phyloP scores from a whole-genome alignment of 202 grass and related monocot genomes.

The Tripidium arundinaceum region DNA sequence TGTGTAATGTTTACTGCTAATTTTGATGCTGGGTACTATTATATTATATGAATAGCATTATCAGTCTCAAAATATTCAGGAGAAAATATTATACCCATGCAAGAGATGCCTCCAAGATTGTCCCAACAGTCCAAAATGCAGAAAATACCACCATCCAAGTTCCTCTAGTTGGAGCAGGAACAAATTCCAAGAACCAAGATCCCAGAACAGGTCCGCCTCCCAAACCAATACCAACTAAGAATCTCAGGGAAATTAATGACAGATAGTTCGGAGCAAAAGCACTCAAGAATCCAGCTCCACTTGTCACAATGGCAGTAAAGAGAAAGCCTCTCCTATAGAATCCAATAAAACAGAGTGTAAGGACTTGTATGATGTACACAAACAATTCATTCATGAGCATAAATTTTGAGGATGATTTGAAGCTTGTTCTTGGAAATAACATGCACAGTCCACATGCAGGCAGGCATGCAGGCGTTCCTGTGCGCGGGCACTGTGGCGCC shows the following conservation, averaged over 20 bases:
- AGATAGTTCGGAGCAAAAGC: slow-evolving; percentile 84
- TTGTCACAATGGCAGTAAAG: slow-evolving; percentile 87
- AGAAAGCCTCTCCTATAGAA: slow-evolving; percentile 87
- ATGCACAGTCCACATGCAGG: too few relatives aligned
- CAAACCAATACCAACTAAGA: slow-evolving; percentile 91
- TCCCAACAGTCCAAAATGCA: slow-evolving; percentile 96
- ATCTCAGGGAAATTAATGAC: slow-evolving; percentile 64
- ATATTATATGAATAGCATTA: background rate
- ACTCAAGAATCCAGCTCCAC: slow-evolving; percentile 73
- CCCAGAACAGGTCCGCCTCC: slow-evolving; percentile 93
- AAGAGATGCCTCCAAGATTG: slow-evolving; percentile 91
- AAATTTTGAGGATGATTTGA: background rate
- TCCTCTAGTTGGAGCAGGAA: slow-evolving; percentile 86
- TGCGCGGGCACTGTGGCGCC: too few relatives aligned
- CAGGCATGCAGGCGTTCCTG: too few relatives aligned
- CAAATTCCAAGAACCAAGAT: slow-evolving; percentile 98
- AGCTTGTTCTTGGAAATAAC: background rate
- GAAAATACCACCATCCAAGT: slow-evolving; percentile 93
- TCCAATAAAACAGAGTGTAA: slow-evolving; percentile 30
- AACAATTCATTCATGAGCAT: background rate
- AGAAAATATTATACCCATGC: slow-evolving; percentile 69
- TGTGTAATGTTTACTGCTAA: slow-evolving; percentile 1
- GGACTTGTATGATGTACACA: background rate
- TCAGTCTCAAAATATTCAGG: slow-evolving; percentile 6
- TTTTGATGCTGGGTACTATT: background rate